A percentile compares a stretch with the other conserved stretches of the same genome.
phyloP scores from a whole-genome alignment of 2,329 filamentous ascomycete species.

The Ophiostoma sp. region DNA sequence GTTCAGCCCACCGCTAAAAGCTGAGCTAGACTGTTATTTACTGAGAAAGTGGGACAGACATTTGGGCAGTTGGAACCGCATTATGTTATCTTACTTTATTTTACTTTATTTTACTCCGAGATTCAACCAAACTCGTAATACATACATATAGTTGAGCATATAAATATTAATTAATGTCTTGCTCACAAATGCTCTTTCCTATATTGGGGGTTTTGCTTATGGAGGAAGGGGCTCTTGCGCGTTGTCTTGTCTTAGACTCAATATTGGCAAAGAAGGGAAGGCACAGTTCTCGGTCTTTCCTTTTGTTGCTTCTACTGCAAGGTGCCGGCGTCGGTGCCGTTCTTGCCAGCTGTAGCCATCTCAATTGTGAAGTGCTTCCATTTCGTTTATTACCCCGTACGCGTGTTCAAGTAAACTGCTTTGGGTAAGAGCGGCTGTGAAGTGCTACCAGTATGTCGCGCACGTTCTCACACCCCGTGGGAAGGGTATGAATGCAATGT shows the following conservation, averaged over 20 bases:
- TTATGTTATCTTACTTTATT: neutral
- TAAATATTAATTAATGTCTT: conserved; percentile 2
- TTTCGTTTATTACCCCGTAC: neutral
- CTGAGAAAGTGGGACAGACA: neutral
- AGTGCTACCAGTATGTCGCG: neutral
- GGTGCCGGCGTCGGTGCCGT: neutral
- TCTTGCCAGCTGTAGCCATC: neutral
- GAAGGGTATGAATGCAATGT: neutral
- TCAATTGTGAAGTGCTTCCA: neutral
- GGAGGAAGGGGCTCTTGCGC: neutral
- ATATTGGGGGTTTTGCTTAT: neutral
- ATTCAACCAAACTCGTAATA: too few species aligned
- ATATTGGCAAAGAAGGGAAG: neutral
- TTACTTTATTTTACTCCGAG: too few species aligned
- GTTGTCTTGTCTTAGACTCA: neutral
- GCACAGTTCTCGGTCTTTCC: neutral
- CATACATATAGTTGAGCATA: neutral
- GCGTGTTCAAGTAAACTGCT: conserved; percentile 3
- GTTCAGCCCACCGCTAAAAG: neutral
- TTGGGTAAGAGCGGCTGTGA: neutral
- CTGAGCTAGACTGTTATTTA: too few species aligned
- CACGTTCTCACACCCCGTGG: neutral
- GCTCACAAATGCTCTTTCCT: neutral
- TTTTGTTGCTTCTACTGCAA: neutral
- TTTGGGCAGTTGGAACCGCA: neutral